These are phyloP conservation scores for Candida smagusa DNA, from an alignment of 1,139 yeast species.

Conservation along the genomic window DNA sequence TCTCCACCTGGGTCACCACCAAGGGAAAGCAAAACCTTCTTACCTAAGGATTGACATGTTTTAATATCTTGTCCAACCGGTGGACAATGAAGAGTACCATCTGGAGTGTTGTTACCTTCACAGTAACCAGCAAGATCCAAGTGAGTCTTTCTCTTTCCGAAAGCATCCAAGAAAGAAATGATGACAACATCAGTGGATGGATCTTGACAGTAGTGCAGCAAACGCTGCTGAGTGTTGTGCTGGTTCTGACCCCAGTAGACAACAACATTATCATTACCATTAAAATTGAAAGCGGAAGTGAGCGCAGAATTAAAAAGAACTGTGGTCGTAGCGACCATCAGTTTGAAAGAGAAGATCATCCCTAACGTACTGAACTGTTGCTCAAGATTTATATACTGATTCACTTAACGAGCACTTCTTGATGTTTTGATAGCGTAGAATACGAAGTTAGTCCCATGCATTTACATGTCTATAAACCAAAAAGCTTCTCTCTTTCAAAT, in stretches of 20 bases:
- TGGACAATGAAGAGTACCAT: slow-evolving; percentile 15
- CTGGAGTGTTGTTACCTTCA: slow-evolving; percentile 9
- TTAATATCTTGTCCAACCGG: slow-evolving; percentile 14
- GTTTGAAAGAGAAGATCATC: not conserved
- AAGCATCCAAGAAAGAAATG: slow-evolving; percentile 58
- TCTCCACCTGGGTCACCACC: slow-evolving; percentile 19
- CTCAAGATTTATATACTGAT: too few species aligned
- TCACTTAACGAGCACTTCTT: too few species aligned
- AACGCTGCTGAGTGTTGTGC: slow-evolving; percentile 11
- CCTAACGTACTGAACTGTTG: too few species aligned
- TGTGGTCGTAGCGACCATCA: not conserved
- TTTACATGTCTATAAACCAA: too few species aligned
- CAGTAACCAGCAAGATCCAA: slow-evolving; percentile 17
- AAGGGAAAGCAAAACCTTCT: slow-evolving; percentile 15
- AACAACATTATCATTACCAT: slow-evolving; percentile 9
- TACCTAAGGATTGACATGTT: slow-evolving; percentile 15
- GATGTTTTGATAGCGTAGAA: too few species aligned
- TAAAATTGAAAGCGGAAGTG: slow-evolving; percentile 1
- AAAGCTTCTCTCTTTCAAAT: too few species aligned
- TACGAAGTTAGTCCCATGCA: too few species aligned
- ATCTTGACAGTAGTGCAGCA: slow-evolving; percentile 13
- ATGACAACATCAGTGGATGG: slow-evolving; percentile 13
- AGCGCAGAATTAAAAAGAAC: slow-evolving; percentile 27
- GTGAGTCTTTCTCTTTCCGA: slow-evolving; percentile 36
- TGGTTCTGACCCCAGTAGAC: slow-evolving; percentile 21